These are phyloP conservation scores for Beauveria varroae DNA, from an alignment of 2,329 filamentous ascomycete genomes.

Conservation along the genomic window DNA sequence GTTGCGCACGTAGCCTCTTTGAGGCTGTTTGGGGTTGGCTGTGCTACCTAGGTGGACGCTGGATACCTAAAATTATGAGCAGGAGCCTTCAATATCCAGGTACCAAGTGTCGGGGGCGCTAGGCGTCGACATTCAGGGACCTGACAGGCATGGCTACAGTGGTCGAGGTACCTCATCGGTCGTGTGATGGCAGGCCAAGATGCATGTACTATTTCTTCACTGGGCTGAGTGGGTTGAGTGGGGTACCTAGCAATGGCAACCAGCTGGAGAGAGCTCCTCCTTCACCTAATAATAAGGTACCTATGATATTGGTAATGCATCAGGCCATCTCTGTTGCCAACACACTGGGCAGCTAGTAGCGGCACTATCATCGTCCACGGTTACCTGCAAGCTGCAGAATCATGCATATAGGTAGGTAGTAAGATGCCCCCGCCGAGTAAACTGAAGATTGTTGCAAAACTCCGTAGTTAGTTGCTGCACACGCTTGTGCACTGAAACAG, in stretches of 20 bases:
- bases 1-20: slow-evolving; percentile 13
- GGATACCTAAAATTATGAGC: background rate
- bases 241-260: no score
- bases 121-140: slow-evolving; percentile 8
- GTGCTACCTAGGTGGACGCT: background rate
- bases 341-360: background rate
- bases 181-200: background rate
- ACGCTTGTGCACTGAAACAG: background rate
- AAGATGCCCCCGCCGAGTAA: background rate
- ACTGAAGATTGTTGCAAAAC: background rate
- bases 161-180: background rate
- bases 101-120: background rate
- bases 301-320: background rate
- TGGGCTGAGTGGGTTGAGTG: no score
- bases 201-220: background rate
- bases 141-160: background rate
- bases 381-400: background rate
- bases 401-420: background rate
- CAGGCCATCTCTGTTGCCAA: background rate
- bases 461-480: background rate
- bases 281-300: background rate
- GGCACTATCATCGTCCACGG: background rate
- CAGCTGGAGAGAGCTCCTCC: background rate
- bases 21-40: background rate
- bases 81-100: background rate